Base-by-base conservation (phyloP, 2,329 filamentous ascomycete species). In the Macrophomina phaseolina region DNA sequence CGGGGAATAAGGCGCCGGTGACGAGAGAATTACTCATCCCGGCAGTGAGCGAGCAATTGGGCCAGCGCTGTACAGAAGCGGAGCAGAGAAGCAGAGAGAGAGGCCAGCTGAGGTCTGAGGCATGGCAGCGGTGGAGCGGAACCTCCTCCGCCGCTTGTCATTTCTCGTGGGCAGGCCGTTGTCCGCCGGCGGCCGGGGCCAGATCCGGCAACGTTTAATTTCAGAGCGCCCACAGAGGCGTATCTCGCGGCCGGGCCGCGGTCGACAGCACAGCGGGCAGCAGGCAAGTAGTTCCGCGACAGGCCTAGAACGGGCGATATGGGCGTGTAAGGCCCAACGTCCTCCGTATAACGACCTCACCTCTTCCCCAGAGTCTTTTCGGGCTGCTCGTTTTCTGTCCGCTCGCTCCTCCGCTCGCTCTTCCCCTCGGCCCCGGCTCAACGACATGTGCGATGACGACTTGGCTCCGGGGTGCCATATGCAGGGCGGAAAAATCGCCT, bases 371-470 rank as follows among this genome's bases (percentile, higher is more conserved):
- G 28, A 53, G 49, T 30, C 49, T 53, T 28, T n/a, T 28, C 40
- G 18, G 14, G 36, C 52, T 30, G 36, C 49, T n/a, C 7, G 16
- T 53, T 14, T 32, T 6, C 11, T 28, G 2, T 60, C 38, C 40
- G 55, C 55, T 18, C 40, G 38, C 23, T 34, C 18, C 11, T 23
- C n/a, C 55, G 55, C 28, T 18, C 42, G 30, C n/a, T 11, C 49
- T 30, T 34, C 40, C n/a, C 56, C 48, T 48, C 40, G 42, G 30
- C 40, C 12, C 56, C 28, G 16, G 7, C 18, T 36, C 38, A 23
- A 23, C 23, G 38, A 45, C 56, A 36, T 62, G 58, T 62, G 58
- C 58, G 45, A 62, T 62, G 58, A 62, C 56, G 56, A 48, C 58
- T 45, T 30, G 28, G 23, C 14, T 32, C 58, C 45, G 28, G 56